Evolutionary conservation across 179 eudicot genomes (phyloP).

Genomic region (Drosera spatulata): DNA sequence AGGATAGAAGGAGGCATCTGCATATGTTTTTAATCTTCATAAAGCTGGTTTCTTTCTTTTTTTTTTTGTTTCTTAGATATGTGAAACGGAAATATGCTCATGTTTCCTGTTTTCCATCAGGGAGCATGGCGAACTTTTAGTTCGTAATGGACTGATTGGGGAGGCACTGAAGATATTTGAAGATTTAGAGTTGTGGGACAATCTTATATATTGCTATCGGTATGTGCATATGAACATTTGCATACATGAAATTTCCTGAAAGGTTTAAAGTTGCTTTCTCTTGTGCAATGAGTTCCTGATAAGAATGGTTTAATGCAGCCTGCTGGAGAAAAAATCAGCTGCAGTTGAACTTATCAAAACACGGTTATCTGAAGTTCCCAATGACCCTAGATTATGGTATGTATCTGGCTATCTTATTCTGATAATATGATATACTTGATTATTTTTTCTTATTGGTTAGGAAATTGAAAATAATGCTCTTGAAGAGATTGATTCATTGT

Average conservation of each 20-base stretch:
- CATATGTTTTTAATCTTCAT: not conserved
- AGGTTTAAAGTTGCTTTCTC: not conserved
- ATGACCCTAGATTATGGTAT: slow-evolving; percentile 85
- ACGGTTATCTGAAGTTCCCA: slow-evolving; percentile 54
- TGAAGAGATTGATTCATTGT: too few species aligned
- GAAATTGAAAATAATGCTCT: too few species aligned
- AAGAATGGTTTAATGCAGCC: slow-evolving; percentile 19
- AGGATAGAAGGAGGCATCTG: not conserved
- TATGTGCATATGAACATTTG: slow-evolving; percentile 14
- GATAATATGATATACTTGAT: too few species aligned
- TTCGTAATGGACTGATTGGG: slow-evolving; percentile 76
- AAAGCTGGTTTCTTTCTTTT: not conserved
- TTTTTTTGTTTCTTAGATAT: not conserved
- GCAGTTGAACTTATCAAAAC: slow-evolving; percentile 78
- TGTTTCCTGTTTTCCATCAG: slow-evolving; percentile 20
- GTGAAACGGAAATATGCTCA: not conserved
- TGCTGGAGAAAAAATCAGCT: slow-evolving; percentile 80
- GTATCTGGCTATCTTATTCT: too few species aligned
- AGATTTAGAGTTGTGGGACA: slow-evolving; percentile 97
- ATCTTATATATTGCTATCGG: slow-evolving; percentile 77
- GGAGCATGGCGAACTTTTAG: slow-evolving; percentile 81
- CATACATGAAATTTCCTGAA: not conserved
- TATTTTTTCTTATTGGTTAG: too few species aligned
- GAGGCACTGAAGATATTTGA: slow-evolving; percentile 85
- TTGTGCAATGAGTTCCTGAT: not conserved